Evolutionary conservation across 2,329 filamentous ascomycete genomes (phyloP).

Genomic region (Fusarium sp.): DNA sequence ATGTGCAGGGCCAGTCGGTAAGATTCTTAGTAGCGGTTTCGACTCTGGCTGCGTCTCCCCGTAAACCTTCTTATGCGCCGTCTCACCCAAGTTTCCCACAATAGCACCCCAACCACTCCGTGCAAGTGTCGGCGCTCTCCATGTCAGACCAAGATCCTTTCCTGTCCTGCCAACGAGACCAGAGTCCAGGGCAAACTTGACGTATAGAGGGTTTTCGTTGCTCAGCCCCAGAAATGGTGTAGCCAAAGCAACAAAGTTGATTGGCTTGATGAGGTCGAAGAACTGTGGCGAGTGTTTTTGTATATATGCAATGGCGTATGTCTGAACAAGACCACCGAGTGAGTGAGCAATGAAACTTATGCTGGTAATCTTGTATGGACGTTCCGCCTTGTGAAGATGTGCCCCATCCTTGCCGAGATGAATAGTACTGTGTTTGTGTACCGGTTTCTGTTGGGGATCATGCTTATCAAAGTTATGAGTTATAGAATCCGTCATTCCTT

Average conservation of each 20-base stretch:
- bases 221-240: conserved; percentile 91
- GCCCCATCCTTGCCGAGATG: conserved; percentile 65
- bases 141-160: conserved; percentile 93
- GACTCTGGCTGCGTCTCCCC: conserved; percentile 71
- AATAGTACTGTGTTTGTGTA: conserved; percentile 71
- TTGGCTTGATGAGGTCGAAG: conserved; percentile 83
- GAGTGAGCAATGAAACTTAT: conserved; percentile 97
- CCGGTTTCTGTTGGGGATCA: conserved; percentile 58
- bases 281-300: conserved; percentile 94
- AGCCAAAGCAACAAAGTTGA: conserved; percentile 91
- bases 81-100: conserved; percentile 78
- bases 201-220: conserved; percentile 97
- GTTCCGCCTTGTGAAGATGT: conserved; percentile 58
- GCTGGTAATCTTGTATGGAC: conserved; percentile 86
- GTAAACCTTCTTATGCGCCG: conserved; percentile 45
- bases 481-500: conserved; percentile 59
- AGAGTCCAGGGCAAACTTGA: conserved; percentile 96
- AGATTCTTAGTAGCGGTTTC: conserved; percentile 87
- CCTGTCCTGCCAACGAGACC: conserved; percentile 95
- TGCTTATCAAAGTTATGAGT: conserved; percentile 55
- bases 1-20: conserved; percentile 92
- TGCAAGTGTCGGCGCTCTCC: conserved; percentile 87
- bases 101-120: conserved; percentile 89
- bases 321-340: conserved; percentile 88
- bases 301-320: conserved; percentile 95